Conservation (phyloP, 768 basidiomycete genomes). For the Tulasnella sp. region DNA sequence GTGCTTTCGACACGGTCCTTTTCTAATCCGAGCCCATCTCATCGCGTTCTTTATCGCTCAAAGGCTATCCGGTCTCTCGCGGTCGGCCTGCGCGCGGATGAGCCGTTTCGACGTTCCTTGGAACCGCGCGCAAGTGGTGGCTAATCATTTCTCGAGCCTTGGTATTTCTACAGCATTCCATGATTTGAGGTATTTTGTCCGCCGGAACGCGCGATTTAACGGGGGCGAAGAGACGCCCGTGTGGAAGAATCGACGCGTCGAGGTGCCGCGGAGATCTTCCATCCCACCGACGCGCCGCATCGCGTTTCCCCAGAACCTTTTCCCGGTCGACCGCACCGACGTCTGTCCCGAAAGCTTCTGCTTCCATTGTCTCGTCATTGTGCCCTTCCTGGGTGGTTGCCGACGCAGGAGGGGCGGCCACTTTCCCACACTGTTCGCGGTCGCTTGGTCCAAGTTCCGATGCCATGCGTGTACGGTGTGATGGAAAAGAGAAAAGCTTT, state of each 20-base stretch:
- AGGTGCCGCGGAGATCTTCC: constrained; percentile 1
- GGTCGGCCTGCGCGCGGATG: background rate
- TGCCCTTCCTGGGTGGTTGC: background rate
- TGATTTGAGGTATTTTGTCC: background rate
- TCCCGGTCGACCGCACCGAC: background rate
- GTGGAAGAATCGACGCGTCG: background rate
- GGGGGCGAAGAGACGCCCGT: background rate
- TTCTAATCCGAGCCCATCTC: constrained; percentile 5
- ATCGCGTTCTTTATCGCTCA: background rate
- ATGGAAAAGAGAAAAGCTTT: background rate
- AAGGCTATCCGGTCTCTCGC: background rate
- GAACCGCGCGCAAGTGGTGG: too few relatives aligned
- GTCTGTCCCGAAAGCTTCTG: background rate
- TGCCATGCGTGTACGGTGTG: background rate
- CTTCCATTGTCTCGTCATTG: constrained; percentile 6
- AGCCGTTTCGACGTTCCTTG: background rate
- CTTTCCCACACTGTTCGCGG: constrained; percentile 11
- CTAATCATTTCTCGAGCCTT: too few relatives aligned
- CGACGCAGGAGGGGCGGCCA: background rate
- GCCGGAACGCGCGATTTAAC: background rate
- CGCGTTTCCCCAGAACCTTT: background rate
- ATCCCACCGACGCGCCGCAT: background rate
- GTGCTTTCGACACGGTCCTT: background rate
- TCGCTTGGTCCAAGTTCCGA: constrained; percentile 14
- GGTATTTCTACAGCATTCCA: background rate